Evolutionary conservation across 2,329 filamentous ascomycete species (phyloP).

Genomic region (Trichoderma sp.): DNA sequence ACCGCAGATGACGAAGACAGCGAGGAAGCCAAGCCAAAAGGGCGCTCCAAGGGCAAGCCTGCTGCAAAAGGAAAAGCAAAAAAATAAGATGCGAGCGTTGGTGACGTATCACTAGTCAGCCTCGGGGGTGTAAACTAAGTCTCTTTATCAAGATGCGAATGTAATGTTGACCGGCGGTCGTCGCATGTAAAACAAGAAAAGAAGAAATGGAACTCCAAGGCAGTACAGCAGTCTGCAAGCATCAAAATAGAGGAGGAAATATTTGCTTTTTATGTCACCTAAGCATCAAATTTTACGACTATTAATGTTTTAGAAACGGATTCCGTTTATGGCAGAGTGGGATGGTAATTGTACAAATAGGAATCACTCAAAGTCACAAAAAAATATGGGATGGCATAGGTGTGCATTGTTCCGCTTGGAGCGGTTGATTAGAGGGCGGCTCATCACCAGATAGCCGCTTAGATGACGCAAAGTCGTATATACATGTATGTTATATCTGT

Average conservation of each 20-base stretch:
- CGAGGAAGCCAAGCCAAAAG: constrained; percentile 57
- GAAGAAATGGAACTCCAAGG: neutral
- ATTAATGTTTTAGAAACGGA: neutral
- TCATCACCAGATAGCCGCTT: constrained; percentile 17
- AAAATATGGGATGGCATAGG: neutral
- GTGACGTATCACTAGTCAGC: neutral
- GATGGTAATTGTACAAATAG: neutral
- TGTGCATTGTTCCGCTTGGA: constrained; percentile 20
- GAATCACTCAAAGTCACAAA: neutral
- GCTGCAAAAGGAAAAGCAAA: constrained; percentile 53
- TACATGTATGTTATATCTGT: constrained; percentile 27
- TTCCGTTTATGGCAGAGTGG: neutral
- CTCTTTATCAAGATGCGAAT: neutral
- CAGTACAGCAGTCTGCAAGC: neutral
- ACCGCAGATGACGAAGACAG: constrained; percentile 51
- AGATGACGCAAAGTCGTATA: constrained; percentile 24
- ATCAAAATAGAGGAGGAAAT: neutral
- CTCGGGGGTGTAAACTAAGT: neutral
- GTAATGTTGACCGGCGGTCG: neutral
- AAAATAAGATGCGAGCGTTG: constrained; percentile 32
- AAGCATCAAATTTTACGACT: neutral
- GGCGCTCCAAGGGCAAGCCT: constrained; percentile 44
- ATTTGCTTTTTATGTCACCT: neutral
- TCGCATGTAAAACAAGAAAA: neutral
- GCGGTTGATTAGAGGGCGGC: constrained; percentile 24